Evolutionary conservation across 2,329 filamentous ascomycete genomes (phyloP), one percentile per base, ranked within the genome.

Genomic region (Dothistroma septosporum): DNA sequence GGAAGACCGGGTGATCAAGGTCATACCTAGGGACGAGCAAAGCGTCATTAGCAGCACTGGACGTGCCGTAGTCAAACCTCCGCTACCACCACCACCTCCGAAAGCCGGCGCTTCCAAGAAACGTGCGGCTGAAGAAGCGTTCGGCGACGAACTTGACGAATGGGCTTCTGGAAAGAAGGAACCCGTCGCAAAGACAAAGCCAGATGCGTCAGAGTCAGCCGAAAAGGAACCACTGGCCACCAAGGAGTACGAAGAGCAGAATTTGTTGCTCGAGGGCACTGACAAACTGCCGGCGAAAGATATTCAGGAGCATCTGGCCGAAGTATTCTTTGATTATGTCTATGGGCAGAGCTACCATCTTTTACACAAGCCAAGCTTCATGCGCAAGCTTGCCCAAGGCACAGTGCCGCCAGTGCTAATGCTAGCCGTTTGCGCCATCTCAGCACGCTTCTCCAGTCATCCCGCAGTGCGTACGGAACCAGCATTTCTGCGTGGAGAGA

Each of bases 1-100:
- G 94, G 94, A 99, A 76, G 93, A 97, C 71, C 88, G 93, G 59
- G 94, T 97, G 64, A 95, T 97, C 77, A 96, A 96, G 75, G 88
- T 93, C 61, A 89, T 97, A 31, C 93, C 94, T 0, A 96, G 93
- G 72, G 85, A 91, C 47, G 92, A 95, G 65, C 83, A 90, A 64
- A 87, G 89, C 47, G 80, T 85, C 28, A 81, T 88, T 61, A 79
- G 83, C 9, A 80, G 83, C 8, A 87, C 96, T 41, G 88, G 88
- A 5, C 83, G 94, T 60, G 92, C 92, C 11, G 83, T 91, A 7
- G 90, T 97, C 35, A 96, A 93, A 72, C 93, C 93, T 14, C 83
- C 88, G 14, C 87, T 76, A 77, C 88, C 71, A 72, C 87, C 67
- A 73, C 84, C 73, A 67, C 81, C 68, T 59, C 81, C 72, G 61